phyloP scores from a whole-genome alignment of 179 eudicot species.

The Beta macrorhiza region DNA sequence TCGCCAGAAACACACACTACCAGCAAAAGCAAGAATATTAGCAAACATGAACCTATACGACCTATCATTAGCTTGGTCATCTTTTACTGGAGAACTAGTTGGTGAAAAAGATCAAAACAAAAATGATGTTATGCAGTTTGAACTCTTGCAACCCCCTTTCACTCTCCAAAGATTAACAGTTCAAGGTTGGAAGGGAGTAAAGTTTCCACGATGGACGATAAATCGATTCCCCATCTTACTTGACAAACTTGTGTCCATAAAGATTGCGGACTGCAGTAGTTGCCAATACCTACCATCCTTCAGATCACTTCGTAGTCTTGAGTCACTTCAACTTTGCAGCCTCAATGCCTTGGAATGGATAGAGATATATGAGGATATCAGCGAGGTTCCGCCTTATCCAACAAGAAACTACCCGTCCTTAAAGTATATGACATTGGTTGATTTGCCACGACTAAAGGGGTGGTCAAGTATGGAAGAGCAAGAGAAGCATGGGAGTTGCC shows the following conservation, averaged over 20 bases:
- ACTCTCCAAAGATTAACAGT: background rate
- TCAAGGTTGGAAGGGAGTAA: conserved; percentile 6
- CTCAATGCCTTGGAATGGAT: conserved; percentile 6
- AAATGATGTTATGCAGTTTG: background rate
- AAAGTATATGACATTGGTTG: too few relatives aligned
- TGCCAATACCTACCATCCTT: conserved; percentile 9
- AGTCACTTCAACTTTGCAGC: background rate
- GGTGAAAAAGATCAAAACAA: background rate
- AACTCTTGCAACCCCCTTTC: background rate
- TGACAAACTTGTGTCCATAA: background rate
- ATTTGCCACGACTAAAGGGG: too few relatives aligned
- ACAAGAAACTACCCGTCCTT: too few relatives aligned
- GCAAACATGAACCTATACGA: background rate
- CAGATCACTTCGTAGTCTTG: background rate
- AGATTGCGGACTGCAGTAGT: background rate
- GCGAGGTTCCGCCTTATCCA: too few relatives aligned
- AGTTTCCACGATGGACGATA: background rate
- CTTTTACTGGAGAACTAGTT: background rate
- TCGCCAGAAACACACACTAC: background rate
- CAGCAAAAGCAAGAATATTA: too few relatives aligned
- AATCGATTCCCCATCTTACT: background rate
- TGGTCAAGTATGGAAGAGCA: too few relatives aligned
- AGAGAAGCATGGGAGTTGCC: too few relatives aligned
- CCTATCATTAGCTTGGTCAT: background rate
- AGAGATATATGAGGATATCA: background rate